These are phyloP conservation scores for Cladosporium colombiae DNA, from an alignment of 2,329 filamentous ascomycete species.

Conservation along the genomic window DNA sequence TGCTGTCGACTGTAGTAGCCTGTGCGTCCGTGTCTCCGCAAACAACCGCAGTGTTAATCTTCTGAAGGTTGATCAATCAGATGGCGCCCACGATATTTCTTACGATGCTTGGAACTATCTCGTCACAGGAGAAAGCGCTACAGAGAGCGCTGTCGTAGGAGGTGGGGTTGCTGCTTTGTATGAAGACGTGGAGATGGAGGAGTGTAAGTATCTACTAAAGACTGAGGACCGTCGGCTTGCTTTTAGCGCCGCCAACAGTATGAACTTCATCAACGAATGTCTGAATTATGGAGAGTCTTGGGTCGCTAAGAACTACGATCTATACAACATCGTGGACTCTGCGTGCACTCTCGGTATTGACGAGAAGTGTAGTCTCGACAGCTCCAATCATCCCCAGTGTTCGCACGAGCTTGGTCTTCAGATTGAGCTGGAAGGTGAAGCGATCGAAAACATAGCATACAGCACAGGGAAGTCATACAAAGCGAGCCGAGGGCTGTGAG, in stretches of 20 bases:
- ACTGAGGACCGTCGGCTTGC: constrained; percentile 52
- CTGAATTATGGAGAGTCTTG: constrained; percentile 46
- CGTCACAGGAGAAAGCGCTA: constrained; percentile 52
- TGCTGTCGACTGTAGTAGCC: constrained; percentile 55
- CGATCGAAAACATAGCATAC: too few relatives aligned
- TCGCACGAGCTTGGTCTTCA: too few relatives aligned
- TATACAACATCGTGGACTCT: constrained; percentile 54
- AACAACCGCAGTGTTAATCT: constrained; percentile 56
- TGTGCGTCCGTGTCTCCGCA: constrained; percentile 58
- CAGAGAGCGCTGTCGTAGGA: constrained; percentile 48
- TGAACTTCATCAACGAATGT: constrained; percentile 56
- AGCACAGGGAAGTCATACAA: too few relatives aligned
- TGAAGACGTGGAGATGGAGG: constrained; percentile 49
- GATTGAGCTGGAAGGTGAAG: too few relatives aligned
- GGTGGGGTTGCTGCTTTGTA: constrained; percentile 56
- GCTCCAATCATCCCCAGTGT: too few relatives aligned
- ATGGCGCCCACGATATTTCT: constrained; percentile 59
- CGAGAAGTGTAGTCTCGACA: constrained; percentile 26
- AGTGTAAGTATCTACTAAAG: constrained; percentile 53
- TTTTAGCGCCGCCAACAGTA: constrained; percentile 58
- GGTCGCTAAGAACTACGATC: constrained; percentile 54
- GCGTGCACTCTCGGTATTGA: constrained; percentile 34
- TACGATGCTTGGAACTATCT: constrained; percentile 66
- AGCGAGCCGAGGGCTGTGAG: too few relatives aligned
- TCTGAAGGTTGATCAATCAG: constrained; percentile 58